Base-by-base conservation (phyloP, 2,329 filamentous ascomycete genomes). In the Aspergillus spinulosporus region DNA sequence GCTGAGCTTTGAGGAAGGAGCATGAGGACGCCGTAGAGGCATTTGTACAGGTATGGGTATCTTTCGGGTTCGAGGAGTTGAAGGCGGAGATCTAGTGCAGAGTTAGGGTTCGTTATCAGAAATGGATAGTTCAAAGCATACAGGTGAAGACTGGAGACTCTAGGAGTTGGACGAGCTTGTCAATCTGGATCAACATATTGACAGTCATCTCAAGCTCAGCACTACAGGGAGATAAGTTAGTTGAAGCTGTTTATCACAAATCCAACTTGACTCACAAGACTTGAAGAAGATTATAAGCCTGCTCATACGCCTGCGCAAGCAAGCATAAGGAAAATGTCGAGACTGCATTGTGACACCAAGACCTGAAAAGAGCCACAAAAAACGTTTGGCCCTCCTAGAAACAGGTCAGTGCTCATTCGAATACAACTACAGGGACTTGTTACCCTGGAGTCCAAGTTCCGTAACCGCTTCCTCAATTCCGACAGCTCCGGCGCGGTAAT, bases 161-260 rank as follows among this genome's bases (percentile, higher is more conserved):
- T 40, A 99, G 86, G 12, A 99, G 82, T 72, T 99, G 94, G 9
- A 99, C 94, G 12, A 99, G 82, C 73, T 99, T 99, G 74, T 99
- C 94, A 65, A 99, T 97, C 72, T 99, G 95, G 43, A 99, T 99
- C 54, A 99, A 84, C 75, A 97, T 96, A 66, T 96, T 96, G 65
- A 99, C 94, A 0, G 93, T 97, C 91, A 99, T 97, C 72, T 99
- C 94, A 48, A 99, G 81, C 67, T 99, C 94, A 58, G 91, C 94
- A 74, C 91, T 96, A 62, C 7, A 21, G 12, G 9, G 34, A 42
- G 46, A 71, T 69, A 57, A 66, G 61, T 43, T 36, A 11, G 31
- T 31, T 48, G 26, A 2, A 7, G 11, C 15, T 12, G n/a, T 1
- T 12, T 15, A 31, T 40, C n/a, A 5, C 7, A 3, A 2, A 4